Conservation (phyloP, 2,329 filamentous ascomycete species). For the Chaetomiaceae sp. region DNA sequence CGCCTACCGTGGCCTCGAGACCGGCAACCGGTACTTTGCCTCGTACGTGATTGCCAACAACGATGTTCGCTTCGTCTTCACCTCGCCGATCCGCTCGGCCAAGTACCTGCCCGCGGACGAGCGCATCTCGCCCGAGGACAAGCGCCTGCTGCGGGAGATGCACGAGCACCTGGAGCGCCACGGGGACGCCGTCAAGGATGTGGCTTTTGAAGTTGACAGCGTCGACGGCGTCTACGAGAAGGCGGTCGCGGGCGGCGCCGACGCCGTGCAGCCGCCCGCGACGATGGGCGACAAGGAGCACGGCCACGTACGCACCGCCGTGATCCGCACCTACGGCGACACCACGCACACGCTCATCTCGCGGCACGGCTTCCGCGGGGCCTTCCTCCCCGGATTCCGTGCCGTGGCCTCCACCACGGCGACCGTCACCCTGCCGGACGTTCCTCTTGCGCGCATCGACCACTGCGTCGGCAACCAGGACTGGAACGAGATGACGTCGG, state of each 20-base stretch:
- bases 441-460: slow-evolving; percentile 72
- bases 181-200: slow-evolving; percentile 91
- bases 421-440: slow-evolving; percentile 48
- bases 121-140: slow-evolving; percentile 57
- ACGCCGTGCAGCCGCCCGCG: slow-evolving; percentile 56
- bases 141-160: slow-evolving; percentile 62
- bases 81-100: slow-evolving; percentile 66
- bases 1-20: slow-evolving; percentile 84
- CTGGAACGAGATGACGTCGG: slow-evolving; percentile 77
- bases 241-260: slow-evolving; percentile 60
- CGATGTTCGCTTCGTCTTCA: slow-evolving; percentile 74
- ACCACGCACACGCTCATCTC: slow-evolving; percentile 90
- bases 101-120: slow-evolving; percentile 51
- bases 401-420: slow-evolving; percentile 37
- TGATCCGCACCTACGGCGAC: slow-evolving; percentile 88
- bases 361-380: slow-evolving; percentile 60
- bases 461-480: slow-evolving; percentile 97
- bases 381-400: slow-evolving; percentile 80
- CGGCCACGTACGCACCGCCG: slow-evolving; percentile 66
- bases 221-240: slow-evolving; percentile 72
- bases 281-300: slow-evolving; percentile 49
- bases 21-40: slow-evolving; percentile 71
- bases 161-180: slow-evolving; percentile 79
- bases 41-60: slow-evolving; percentile 79
- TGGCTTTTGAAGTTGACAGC: slow-evolving; percentile 89